Evolutionary conservation across 306 rosid species (phyloP), one percentile per base, ranked within the genome.

Genomic region (Rubus idaeus): DNA sequence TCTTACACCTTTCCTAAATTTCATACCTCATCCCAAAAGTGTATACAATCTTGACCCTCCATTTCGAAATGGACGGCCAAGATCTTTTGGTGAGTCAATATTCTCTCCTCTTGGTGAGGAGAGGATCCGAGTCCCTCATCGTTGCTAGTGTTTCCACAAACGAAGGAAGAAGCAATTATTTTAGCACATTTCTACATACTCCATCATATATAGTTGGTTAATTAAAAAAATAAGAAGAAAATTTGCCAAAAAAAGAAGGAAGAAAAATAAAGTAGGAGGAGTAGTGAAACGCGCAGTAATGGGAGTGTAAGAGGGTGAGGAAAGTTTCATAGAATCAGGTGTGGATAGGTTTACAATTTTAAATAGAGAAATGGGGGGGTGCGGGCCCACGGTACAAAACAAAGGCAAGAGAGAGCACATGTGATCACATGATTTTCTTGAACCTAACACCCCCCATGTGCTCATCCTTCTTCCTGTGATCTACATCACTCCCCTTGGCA

Each of bases 381-480:
- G 62, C 9, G 79, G 88, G 89, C 82, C 93, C 90, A 79, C 85
- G 50, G 70, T 46, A 53, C 45, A 17, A 51, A 23, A 61, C 52
- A 49, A 52, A 58, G 60, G 45, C 21, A 64, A 86, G 69, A 58
- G 81, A 77, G 58, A 81, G 93, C 93, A 90, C 98, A 90, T 95
- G 98, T 84, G 91, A 82, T 92, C 96, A 90, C 96, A 92, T 95
- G 97, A 88, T 87, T 83, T 88, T 89, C 91, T 95, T 86, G 93
- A 90, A 90, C 86, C 85, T 64, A 92, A 92, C 93, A 88, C 91
- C 90, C 10, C 91, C 98, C 97, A 90, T 95, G 97, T 92, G 97
- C 96, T 83, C 87, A 85, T 70, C 72, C 52, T 71, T 76, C 78
- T 70, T 75, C 88, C 83, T 86, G 75, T 68, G 85, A 85, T 89